These are phyloP conservation scores for Cystobasidiopsis lactophilus DNA, from an alignment of 768 basidiomycete genomes.

Conservation along the genomic window DNA sequence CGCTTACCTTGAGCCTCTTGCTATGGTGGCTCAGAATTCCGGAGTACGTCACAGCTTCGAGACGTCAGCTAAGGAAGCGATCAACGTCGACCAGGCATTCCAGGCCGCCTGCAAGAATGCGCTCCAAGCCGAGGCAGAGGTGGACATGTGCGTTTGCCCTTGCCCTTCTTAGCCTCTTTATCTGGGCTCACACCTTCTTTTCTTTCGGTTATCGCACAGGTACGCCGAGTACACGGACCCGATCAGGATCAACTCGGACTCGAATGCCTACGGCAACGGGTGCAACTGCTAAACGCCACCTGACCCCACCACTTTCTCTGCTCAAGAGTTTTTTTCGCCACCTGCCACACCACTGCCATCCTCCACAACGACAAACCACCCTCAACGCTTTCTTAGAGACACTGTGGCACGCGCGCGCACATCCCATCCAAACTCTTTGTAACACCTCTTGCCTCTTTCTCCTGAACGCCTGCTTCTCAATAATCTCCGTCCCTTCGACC, in stretches of 20 bases:
- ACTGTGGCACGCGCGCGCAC: no score
- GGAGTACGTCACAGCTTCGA: conserved; percentile 37
- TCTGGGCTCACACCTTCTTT: not conserved
- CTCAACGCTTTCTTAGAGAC: no score
- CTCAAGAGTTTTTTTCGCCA: no score
- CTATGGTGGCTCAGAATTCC: not conserved
- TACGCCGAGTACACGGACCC: conserved; percentile 98
- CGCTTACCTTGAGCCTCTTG: not conserved
- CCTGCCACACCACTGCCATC: no score
- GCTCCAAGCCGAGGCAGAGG: conserved; percentile 86
- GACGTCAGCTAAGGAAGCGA: conserved; percentile 98
- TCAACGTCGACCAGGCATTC: conserved; percentile 99
- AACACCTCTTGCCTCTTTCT: no score
- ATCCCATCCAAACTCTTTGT: no score
- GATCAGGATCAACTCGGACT: conserved; percentile 38
- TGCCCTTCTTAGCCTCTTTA: not conserved
- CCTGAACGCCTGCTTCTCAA: no score
- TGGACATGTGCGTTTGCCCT: conserved; percentile 48
- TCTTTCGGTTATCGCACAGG: conserved; percentile 28
- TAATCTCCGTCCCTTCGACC: no score
- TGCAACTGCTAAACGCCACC: not conserved
- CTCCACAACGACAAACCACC: no score
- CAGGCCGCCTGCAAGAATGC: conserved; percentile 99
- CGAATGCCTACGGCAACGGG: not conserved
- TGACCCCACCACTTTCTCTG: not conserved